A percentile compares a stretch with the other conserved stretches of the same genome.
phyloP scores from a whole-genome alignment of 2,329 filamentous ascomycete genomes.

The Alternaria postmessia region DNA sequence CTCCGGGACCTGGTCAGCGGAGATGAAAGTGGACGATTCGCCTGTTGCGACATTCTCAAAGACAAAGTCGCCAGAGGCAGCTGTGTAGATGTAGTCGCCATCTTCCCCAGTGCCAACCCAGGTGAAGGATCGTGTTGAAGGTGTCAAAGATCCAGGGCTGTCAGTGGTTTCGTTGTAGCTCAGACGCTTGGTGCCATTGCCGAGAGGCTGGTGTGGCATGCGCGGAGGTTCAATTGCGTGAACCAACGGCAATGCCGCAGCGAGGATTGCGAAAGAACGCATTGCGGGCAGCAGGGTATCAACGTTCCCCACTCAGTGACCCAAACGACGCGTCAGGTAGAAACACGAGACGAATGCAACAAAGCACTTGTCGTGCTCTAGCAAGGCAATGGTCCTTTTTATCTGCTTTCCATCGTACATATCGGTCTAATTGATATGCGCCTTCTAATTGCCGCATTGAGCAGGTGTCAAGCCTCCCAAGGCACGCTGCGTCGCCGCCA shows the following conservation, averaged over 20 bases:
- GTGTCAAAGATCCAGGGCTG: constrained; percentile 47
- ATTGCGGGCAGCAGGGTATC: constrained; percentile 21
- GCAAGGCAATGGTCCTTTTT: constrained; percentile 20
- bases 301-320: constrained; percentile 8
- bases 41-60: constrained; percentile 69
- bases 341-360: constrained; percentile 26
- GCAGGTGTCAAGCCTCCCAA: constrained; percentile 43
- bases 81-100: constrained; percentile 67
- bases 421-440: constrained; percentile 31
- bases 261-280: constrained; percentile 41
- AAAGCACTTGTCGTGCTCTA: constrained; percentile 10
- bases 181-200: constrained; percentile 64
- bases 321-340: constrained; percentile 25
- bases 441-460: constrained; percentile 44
- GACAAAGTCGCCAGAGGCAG: constrained; percentile 61
- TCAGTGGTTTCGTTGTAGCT: constrained; percentile 68
- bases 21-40: constrained; percentile 64
- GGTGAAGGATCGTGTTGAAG: constrained; percentile 58
- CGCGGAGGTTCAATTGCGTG: constrained; percentile 60
- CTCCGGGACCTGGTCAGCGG: constrained; percentile 64
- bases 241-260: constrained; percentile 38
- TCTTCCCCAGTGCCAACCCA: constrained; percentile 69
- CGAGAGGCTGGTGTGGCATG: constrained; percentile 63
- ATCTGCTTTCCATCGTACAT: constrained; percentile 31
- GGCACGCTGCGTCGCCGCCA: constrained; percentile 40